These are phyloP conservation scores for Spirogloea muscicola DNA, from an alignment of 139 green algal genomes.

Conservation along the genomic window DNA sequence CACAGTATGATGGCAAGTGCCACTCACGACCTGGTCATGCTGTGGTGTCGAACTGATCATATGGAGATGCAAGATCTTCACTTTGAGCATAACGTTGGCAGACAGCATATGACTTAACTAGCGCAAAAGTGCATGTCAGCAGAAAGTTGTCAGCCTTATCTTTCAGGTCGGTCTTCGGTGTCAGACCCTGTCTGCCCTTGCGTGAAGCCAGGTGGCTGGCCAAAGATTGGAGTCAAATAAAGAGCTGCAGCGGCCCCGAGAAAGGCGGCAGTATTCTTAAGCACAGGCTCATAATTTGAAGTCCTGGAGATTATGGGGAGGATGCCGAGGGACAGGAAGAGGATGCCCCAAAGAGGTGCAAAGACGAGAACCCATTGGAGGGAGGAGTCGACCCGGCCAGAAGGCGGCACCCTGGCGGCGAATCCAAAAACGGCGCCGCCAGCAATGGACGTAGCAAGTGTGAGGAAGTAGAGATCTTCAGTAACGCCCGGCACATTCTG, in stretches of 20 bases:
- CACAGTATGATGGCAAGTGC: too few relatives aligned
- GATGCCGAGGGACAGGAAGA: slow-evolving; percentile 40
- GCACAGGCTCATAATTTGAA: slow-evolving; percentile 14
- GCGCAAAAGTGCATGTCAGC: too few relatives aligned
- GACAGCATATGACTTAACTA: too few relatives aligned
- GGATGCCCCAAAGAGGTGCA: slow-evolving; percentile 36
- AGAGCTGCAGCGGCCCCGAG: slow-evolving; percentile 16
- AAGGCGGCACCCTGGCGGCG: slow-evolving; percentile 31
- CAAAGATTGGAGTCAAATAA: slow-evolving; percentile 42
- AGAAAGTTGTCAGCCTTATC: too few relatives aligned
- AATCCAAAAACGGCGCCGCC: slow-evolving; percentile 48
- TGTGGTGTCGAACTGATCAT: too few relatives aligned
- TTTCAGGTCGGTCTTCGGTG: too few relatives aligned
- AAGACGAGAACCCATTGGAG: slow-evolving; percentile 48
- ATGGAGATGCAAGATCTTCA: too few relatives aligned
- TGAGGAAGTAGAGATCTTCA: slow-evolving; percentile 51
- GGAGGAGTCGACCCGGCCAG: slow-evolving; percentile 34
- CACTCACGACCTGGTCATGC: too few relatives aligned
- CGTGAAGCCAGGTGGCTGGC: slow-evolving; percentile 12
- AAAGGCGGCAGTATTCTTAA: slow-evolving; percentile 35
- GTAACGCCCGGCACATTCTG: slow-evolving; percentile 30
- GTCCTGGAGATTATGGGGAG: slow-evolving; percentile 28
- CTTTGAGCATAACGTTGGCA: too few relatives aligned
- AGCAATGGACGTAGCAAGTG: slow-evolving; percentile 43
- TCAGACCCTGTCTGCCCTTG: not conserved